Conservation (phyloP, 768 basidiomycete genomes). For the Scleroderma citrinum region DNA sequence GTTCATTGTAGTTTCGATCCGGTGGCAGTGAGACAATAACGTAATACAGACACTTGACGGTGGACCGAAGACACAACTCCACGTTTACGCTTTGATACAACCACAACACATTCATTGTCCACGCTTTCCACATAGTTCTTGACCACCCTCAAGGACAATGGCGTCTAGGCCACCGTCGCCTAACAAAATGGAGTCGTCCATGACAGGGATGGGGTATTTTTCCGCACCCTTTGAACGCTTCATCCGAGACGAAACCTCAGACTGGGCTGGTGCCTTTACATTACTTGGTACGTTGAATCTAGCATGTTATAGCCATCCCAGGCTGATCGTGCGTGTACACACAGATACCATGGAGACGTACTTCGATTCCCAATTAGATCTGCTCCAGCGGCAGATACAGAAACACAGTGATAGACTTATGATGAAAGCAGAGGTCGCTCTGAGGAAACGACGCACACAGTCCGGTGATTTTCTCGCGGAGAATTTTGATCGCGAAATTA, state of each 20-base stretch:
- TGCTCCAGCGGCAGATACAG: conserved; percentile 77
- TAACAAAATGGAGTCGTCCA: conserved; percentile 25
- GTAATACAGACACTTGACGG: background rate
- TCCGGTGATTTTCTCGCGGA: conserved; percentile 63
- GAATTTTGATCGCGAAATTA: conserved; percentile 82
- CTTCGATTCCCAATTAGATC: conserved; percentile 85
- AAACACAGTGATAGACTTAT: conserved; percentile 84
- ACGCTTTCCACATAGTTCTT: no score
- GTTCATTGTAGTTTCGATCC: no score
- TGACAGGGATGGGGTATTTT: conserved; percentile 46
- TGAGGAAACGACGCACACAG: conserved; percentile 53
- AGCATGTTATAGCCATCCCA: background rate
- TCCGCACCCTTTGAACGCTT: conserved; percentile 69
- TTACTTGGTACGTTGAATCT: conserved; percentile 57
- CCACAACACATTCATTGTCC: conserved; percentile 4
- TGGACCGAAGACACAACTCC: background rate
- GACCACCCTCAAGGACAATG: conserved; percentile 16
- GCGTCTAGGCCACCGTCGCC: conserved; percentile 37
- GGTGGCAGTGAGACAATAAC: background rate
- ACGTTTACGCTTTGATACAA: conserved; percentile 5
- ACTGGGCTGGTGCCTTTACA: conserved; percentile 79
- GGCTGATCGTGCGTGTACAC: background rate
- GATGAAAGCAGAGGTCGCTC: conserved; percentile 72
- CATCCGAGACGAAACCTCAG: conserved; percentile 66
- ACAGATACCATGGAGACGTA: conserved; percentile 92